These are phyloP conservation scores for Metarhizium guizhouense DNA, from an alignment of 2,329 filamentous ascomycete species.

Conservation along the genomic window DNA sequence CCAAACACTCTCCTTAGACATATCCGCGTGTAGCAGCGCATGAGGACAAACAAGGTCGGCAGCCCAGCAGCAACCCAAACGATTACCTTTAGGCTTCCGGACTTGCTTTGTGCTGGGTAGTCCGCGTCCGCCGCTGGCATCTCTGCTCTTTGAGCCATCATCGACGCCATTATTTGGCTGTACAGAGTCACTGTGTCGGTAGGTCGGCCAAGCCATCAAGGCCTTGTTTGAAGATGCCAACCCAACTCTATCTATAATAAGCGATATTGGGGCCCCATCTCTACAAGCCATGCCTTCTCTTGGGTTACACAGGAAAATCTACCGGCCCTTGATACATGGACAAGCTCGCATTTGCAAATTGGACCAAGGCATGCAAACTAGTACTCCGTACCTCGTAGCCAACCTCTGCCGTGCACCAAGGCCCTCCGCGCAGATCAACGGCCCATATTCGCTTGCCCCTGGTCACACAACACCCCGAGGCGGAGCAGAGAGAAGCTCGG, in stretches of 20 bases:
- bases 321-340: no score
- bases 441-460: not conserved
- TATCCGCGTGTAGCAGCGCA: conserved; percentile 7
- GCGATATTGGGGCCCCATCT: no score
- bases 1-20: conserved; percentile 6
- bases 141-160: not conserved
- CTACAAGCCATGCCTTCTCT: no score
- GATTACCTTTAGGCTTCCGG: conserved; percentile 1
- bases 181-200: not conserved
- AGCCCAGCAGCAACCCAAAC: conserved; percentile 1
- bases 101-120: conserved; percentile 21
- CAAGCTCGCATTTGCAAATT: no score
- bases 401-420: no score
- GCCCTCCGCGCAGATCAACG: not conserved
- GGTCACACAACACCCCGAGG: not conserved
- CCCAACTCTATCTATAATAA: not conserved
- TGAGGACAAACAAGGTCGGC: not conserved
- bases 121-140: conserved; percentile 3
- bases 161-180: not conserved
- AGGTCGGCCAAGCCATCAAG: not conserved
- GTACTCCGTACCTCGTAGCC: no score
- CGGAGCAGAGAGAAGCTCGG: not conserved
- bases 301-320: no score
- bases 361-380: no score
- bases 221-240: not conserved